Percentiles rank a stretch among this genome's conserved stretches.
Evolutionary conservation across 2,329 filamentous ascomycete genomes (phyloP).

Genomic region (Pseudogymnoascus destructans): DNA sequence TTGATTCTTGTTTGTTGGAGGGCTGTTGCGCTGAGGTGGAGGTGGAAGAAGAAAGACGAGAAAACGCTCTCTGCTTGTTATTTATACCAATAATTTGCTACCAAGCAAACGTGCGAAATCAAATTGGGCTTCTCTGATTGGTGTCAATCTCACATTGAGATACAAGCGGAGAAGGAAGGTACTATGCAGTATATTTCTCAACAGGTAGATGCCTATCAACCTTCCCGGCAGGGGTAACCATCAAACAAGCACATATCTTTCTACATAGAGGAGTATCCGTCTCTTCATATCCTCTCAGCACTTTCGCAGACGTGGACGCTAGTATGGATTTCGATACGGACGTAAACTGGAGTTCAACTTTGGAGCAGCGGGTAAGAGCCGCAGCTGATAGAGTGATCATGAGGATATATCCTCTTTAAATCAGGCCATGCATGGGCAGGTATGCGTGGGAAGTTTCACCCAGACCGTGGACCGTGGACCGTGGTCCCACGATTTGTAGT

Average conservation of each 20-base stretch:
- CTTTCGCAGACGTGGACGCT: conserved; percentile 18
- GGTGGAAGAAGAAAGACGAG: not conserved
- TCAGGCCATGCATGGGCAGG: not conserved
- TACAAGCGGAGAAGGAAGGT: not conserved
- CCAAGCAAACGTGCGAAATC: not conserved
- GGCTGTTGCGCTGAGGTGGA: no score
- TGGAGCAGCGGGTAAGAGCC: not conserved
- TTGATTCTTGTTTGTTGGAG: not conserved
- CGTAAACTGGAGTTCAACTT: conserved; percentile 19
- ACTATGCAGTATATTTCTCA: not conserved
- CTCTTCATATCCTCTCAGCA: no score
- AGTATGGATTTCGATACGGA: conserved; percentile 25
- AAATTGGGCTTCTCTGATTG: not conserved
- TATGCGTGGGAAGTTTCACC: not conserved
- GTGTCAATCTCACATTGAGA: not conserved
- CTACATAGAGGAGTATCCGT: no score
- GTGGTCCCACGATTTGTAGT: not conserved
- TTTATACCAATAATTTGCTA: not conserved
- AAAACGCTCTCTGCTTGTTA: not conserved
- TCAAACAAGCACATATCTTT: not conserved
- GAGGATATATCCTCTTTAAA: not conserved
- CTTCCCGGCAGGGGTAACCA: not conserved
- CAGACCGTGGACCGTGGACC: not conserved
- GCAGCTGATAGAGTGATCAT: not conserved
- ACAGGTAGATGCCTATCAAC: not conserved